Percentiles rank a stretch among this genome's conserved stretches.
phyloP scores from a whole-genome alignment of 805 yeast genomes.

The Hanseniaspora thailandica region DNA sequence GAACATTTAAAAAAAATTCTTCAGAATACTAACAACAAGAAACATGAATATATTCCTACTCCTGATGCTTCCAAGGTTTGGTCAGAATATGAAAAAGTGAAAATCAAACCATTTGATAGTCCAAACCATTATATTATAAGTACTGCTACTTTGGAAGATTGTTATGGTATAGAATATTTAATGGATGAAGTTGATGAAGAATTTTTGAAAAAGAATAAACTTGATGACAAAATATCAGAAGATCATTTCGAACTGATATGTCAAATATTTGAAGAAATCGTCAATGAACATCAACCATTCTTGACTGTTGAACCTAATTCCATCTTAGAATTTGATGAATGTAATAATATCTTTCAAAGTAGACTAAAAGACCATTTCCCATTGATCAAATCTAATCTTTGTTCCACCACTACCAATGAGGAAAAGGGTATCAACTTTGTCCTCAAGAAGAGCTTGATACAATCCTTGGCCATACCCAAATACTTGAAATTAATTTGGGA shows the following conservation, averaged over 20 bases:
- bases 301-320: constrained; percentile 73
- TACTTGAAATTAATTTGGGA: constrained; percentile 13
- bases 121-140: constrained; percentile 77
- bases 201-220: constrained; percentile 41
- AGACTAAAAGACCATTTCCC: constrained; percentile 25
- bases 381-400: constrained; percentile 2
- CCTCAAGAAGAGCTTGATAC: constrained; percentile 46
- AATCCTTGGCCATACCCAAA: constrained; percentile 39
- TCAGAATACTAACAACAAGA: constrained; percentile 25
- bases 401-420: constrained; percentile 6
- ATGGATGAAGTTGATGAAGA: constrained; percentile 82
- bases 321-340: constrained; percentile 56
- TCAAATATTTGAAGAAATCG: constrained; percentile 59
- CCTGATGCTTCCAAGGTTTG: constrained; percentile 85
- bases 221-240: constrained; percentile 44
- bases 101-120: constrained; percentile 50
- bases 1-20: constrained; percentile 89
- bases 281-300: constrained; percentile 78
- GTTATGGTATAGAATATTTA: constrained; percentile 71
- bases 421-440: constrained; percentile 31
- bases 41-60: constrained; percentile 66
- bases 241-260: constrained; percentile 76
- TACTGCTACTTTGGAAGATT: constrained; percentile 93
- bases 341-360: constrained; percentile 39
- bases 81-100: constrained; percentile 65